phyloP scores from a whole-genome alignment of 2,329 filamentous ascomycete genomes.

The Remersonia thermophila region DNA sequence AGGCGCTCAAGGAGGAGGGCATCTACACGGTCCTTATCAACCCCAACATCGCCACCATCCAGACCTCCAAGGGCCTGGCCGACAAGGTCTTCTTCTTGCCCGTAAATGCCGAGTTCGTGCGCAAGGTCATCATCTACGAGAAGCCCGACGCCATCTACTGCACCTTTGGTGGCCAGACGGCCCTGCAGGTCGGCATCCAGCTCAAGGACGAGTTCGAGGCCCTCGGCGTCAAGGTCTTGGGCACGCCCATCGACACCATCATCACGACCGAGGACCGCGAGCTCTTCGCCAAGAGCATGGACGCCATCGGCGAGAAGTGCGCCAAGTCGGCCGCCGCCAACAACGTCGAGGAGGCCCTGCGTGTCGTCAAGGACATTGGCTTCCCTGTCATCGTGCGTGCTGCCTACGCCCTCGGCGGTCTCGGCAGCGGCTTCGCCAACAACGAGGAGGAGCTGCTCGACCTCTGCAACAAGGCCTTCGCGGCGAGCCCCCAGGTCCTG shows the following conservation, averaged over 20 bases:
- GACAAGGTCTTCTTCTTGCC: slow-evolving; percentile 99
- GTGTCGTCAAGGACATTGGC: slow-evolving; percentile 79
- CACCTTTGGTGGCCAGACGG: slow-evolving; percentile 95
- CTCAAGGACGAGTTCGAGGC: slow-evolving; percentile 93
- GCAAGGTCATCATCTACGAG: slow-evolving; percentile 93
- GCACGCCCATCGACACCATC: slow-evolving; percentile 94
- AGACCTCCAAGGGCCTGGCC: slow-evolving; percentile 92
- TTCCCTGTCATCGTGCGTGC: slow-evolving; percentile 96
- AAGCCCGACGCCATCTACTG: slow-evolving; percentile 93
- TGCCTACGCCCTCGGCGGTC: slow-evolving; percentile 86
- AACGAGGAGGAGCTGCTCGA: slow-evolving; percentile 71
- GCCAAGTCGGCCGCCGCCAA: slow-evolving; percentile 92
- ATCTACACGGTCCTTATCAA: slow-evolving; percentile 98
- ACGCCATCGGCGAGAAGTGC: slow-evolving; percentile 94
- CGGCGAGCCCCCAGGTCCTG: slow-evolving; percentile 86
- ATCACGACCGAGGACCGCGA: slow-evolving; percentile 98
- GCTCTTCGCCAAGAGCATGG: slow-evolving; percentile 95
- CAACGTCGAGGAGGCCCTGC: slow-evolving; percentile 76
- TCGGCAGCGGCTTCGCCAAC: slow-evolving; percentile 91
- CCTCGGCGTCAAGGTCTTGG: slow-evolving; percentile 85
- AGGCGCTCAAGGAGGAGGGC: slow-evolving; percentile 92
- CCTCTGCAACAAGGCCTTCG: slow-evolving; percentile 89
- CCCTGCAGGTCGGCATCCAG: slow-evolving; percentile 90
- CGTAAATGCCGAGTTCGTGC: slow-evolving; percentile 91
- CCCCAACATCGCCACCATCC: slow-evolving; percentile 96